Base-by-base conservation (phyloP, 2,329 filamentous ascomycete species). In the Calycina herbarum region DNA sequence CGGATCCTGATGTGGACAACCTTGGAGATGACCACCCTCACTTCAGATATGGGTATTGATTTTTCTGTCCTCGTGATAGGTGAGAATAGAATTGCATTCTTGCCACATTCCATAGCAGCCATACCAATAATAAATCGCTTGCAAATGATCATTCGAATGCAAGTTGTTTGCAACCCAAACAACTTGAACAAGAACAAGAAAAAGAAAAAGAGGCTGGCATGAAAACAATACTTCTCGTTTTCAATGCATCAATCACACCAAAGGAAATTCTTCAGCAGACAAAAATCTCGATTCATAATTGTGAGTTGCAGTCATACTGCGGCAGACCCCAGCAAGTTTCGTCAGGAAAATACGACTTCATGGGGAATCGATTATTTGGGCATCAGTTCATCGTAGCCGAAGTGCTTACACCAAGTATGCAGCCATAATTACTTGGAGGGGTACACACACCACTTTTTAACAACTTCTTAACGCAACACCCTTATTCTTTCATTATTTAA, bases 1-100 rank as follows among this genome's bases (percentile, higher is more conserved):
- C 72, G 17, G 66, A 68, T 58, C 63, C 63, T 17, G 58, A 65
- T 45, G 54, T 65, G 58, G 38, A 63, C 17, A 63, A 63, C 20
- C 38, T 63, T 38, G 62, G 62, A 29, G 62, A 63, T 59, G 62
- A 63, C 35, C 62, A 63, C 27, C 62, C 62, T 38, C 48, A 57
- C 10, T 63, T 63, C 51, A 40, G 62, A 17, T 63, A 63, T 51
- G 62, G 54, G 20, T 63, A 63, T 29, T 63, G 29, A 59, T 10
- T 8, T 48, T 20, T 54, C 2, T 13, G 8, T 27, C 8, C 20
- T 20, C 10, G 10, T 13, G 20, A 54, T 54, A 27, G 48, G 8
- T 24, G 20, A 27, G 48, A 27, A 54, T 11, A 27, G 5, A 5
- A 27, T 24, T 6, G 10, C 6, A 24, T 51, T 20, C 24, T 51